phyloP scores from a whole-genome alignment of 192 early-diverging fungal genomes.

The Linnemannia zychae region DNA sequence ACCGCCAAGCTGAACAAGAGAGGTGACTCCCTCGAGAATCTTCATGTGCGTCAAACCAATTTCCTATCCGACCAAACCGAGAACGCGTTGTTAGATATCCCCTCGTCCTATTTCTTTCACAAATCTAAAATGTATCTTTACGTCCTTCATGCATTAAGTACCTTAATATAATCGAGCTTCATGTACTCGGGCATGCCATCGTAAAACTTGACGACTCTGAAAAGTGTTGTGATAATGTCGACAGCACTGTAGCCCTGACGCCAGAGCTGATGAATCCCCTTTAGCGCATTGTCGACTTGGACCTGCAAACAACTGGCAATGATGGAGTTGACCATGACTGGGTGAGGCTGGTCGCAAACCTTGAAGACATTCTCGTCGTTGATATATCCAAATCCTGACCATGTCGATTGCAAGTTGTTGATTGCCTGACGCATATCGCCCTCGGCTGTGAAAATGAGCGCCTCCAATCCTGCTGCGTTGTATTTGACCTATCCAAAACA shows the following conservation, averaged over 20 bases:
- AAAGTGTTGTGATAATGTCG: slow-evolving; percentile 94
- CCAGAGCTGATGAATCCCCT: slow-evolving; percentile 81
- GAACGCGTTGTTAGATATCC: background rate
- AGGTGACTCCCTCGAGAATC: slow-evolving; percentile 89
- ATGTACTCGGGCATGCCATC: slow-evolving; percentile 82
- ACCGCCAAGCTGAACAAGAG: slow-evolving; percentile 89
- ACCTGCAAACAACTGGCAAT: slow-evolving; percentile 77
- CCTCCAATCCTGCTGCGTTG: slow-evolving; percentile 90
- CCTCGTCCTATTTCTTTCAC: background rate
- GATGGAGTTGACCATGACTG: slow-evolving; percentile 81
- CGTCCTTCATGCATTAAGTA: slow-evolving; percentile 21
- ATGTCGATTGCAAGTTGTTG: slow-evolving; percentile 95
- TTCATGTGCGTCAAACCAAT: slow-evolving; percentile 95
- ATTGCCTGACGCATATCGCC: slow-evolving; percentile 99
- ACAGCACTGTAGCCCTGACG: slow-evolving; percentile 86
- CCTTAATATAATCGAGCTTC: slow-evolving; percentile 90
- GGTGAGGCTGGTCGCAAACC: slow-evolving; percentile 98
- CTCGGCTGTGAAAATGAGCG: slow-evolving; percentile 95
- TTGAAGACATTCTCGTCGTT: slow-evolving; percentile 94
- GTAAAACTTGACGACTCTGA: slow-evolving; percentile 88
- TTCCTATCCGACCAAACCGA: slow-evolving; percentile 64
- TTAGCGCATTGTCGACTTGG: slow-evolving; percentile 80
- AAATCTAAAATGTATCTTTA: background rate
- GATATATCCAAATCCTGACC: slow-evolving; percentile 88
- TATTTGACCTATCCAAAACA: slow-evolving; percentile 73